Base-by-base conservation (phyloP, 352 stramenopile genomes). In the Phytophthora kernoviae region DNA sequence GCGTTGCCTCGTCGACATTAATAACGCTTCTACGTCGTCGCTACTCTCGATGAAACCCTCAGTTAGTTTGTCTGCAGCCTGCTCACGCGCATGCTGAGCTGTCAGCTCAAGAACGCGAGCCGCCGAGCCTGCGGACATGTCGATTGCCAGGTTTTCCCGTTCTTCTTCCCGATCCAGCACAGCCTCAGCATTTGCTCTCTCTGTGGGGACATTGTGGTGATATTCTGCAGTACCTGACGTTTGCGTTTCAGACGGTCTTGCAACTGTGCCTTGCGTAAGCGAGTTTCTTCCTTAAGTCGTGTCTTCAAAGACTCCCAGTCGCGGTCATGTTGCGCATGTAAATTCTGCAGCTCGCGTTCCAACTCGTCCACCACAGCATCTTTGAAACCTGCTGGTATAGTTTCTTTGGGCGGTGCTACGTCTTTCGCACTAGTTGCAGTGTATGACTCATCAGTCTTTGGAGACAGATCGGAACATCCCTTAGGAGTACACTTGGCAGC, bases 241-340 rank as follows among this genome's bases (percentile, higher is more conserved):
- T 77, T 84, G 12, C 58, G 65, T 42, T 69, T 34, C 11, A 86
- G 61, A 2, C 72, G 68, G 12, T 77, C 65, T 11, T 47, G 48
- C 34, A 86, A 47, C 8, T 72, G 62, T 10, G 47, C 43, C 34
- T 79, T 82, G 14, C 63, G 71, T 17, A 65, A 12, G 6, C 48
- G 43, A 33, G 54, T 73, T 2, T 86, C 74, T 26, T 69, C 62
- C 12, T 75, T 56, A 27, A 79, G 30, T 9, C 73, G 57, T 1
- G 57, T 39, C 17, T 82, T 58, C 6, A 72, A 46, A 0, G 44
- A 46, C 17, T 64, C 46, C 62, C 74, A 81, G 12, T 73, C 69
- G 9, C 68, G 62, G 1, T 68, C 53, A 20, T 80, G 75, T 36
- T 72, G 54, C 0, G 68, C 68, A 37, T 79, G 62, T 2, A 87